Base-by-base conservation (phyloP, 176 grass and related monocot genomes). In the Secale cereale region DNA sequence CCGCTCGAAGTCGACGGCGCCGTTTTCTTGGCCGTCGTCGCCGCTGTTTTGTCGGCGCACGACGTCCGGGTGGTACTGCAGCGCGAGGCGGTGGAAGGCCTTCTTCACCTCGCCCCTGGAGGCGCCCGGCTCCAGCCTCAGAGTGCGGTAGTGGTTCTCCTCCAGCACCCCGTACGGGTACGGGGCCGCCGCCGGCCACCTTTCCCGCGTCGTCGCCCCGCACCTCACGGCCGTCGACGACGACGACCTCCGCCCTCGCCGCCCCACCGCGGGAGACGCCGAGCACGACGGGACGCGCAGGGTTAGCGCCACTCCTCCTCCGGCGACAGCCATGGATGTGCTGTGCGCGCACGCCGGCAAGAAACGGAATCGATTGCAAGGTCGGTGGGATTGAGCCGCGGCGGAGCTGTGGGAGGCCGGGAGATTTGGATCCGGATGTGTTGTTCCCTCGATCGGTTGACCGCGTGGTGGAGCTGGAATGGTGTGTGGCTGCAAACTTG, bases 11-110 rank as follows among this genome's bases (percentile, higher is more conserved):
- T 90, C 66, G 10, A 37, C 10, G 10, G 30, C 10, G 79, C 1
- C 11, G 59, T 7, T 0, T 33, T 45, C 69, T 19, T 33, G 45
- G 41, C 3, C 12, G 5, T 19, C 63, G 63, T 0, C 19, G 27
- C 7, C n/a, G 4, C 8, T 19, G 8, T 4, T 10, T 1, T 6
- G 68, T 5, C 11, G 57, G 61, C 84, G 36, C 36, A 23, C 75
- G 46, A 85, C 77, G 77, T 89, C 87, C 12, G 87, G 87, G 45
- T 89, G 87, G 29, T 89, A 81, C 87, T 85, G 87, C 65, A 92
- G 87, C 50, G 87, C 85, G 62, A 92, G 91, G 50, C 73, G 84
- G 61, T 71, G 91, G 84, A 92, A 92, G 16, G 91, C 91, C 81
- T 60, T 81, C 91, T 92, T 92, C 71, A 92, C 87, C 54, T 92